Evolutionary conservation across 129 eudicot species (phyloP), one percentile per base, ranked within the genome.

Genomic region (Helichrysum umbraculigerum): DNA sequence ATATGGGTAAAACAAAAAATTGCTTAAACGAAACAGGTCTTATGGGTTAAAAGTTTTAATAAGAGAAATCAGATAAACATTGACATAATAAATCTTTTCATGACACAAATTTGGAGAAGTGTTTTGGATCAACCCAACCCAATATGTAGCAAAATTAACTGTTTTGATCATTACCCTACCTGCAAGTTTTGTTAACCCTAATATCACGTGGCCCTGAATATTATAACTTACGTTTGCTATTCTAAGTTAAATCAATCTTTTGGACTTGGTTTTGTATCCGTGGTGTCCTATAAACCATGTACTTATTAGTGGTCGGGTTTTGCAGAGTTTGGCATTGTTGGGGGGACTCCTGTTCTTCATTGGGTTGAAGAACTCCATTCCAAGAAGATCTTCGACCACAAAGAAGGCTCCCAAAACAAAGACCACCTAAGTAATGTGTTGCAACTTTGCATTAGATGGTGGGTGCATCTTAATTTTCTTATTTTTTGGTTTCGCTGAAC

Each of bases 261-360:
- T 41, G 47, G 47, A 12, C 47, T 41, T 41, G 47, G 12, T 39
- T 39, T 39, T 12, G 8, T 39, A 12, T 58, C 22, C 22, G 7
- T 58, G 22, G 33, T 9, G 61, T 16, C 10, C 44, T 44, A 6
- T 12, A 50, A 30, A 6, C 15, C 17, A 7, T 32, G 25, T 76
- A 35, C 41, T 76, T 57, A 64, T 76, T 19, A 21, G 9, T 34
- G 61, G 28, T 39, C 30, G 29, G 39, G 12, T 59, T 61, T 75
- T 76, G 68, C 39, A 81, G 85, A 76, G 85, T 71, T 81, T 81
- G 85, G 81, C 85, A 2, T 76, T 81, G 77, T 76, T 81, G 68
- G 85, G 85, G 20, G 85, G 61, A 70, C 85, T 81, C 63, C 21
- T 76, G 77, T 81, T 81, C 77, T 81, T 81, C 19, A 19, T 81